A percentile compares a stretch with the other conserved stretches of the same genome.
These are phyloP conservation scores for Chlorella sp. DNA, from an alignment of 139 green algal genomes.

Conservation along the genomic window DNA sequence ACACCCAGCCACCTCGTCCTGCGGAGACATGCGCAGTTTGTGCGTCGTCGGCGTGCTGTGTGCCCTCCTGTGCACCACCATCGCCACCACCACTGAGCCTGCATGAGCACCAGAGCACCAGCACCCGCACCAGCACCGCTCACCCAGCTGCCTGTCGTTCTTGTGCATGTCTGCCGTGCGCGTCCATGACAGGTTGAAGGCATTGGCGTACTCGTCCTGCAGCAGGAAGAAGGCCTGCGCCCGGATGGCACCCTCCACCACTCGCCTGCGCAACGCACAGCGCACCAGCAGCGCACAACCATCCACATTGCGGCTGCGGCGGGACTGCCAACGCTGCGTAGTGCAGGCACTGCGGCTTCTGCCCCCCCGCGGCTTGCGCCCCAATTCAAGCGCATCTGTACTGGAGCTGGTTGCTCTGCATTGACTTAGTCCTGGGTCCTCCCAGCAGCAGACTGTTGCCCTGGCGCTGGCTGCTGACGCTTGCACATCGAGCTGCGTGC, in stretches of 20 bases:
- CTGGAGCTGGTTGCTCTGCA: too few species aligned
- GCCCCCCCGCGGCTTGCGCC: too few species aligned
- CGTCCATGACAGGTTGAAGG: slow-evolving; percentile 37
- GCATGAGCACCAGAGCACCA: not conserved
- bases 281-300: not conserved
- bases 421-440: too few species aligned
- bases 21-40: too few species aligned
- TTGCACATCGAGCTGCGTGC: not conserved
- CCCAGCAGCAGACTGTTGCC: slow-evolving; percentile 3
- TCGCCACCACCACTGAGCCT: too few species aligned
- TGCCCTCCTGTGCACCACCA: too few species aligned
- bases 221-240: slow-evolving; percentile 54
- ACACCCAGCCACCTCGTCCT: slow-evolving; percentile 49
- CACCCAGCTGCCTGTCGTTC: slow-evolving; percentile 26
- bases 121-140: not conserved
- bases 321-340: not conserved
- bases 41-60: too few species aligned
- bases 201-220: slow-evolving; percentile 57
- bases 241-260: slow-evolving; percentile 35
- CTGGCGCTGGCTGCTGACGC: slow-evolving; percentile 2
- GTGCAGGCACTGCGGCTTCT: not conserved
- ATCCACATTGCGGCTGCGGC: not conserved
- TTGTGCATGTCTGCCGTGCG: slow-evolving; percentile 8
- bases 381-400: too few species aligned
- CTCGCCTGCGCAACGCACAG: not conserved